Percentiles rank a stretch among this genome's conserved stretches.
These are phyloP conservation scores for Nectriaceae sp. DNA, from an alignment of 2,329 filamentous ascomycete species.

Conservation along the genomic window DNA sequence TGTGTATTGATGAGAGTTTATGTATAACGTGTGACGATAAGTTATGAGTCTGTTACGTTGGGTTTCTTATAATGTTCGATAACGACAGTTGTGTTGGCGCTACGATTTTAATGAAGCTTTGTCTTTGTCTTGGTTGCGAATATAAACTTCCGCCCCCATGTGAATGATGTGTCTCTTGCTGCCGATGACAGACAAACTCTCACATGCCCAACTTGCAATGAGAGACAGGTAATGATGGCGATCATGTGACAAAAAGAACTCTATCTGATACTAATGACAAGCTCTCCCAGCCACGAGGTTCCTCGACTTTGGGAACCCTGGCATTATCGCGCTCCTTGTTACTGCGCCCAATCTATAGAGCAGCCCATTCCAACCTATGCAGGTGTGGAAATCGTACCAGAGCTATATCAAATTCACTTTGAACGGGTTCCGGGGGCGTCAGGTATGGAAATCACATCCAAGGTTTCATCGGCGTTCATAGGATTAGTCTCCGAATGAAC, in stretches of 20 bases:
- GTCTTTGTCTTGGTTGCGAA: slow-evolving; percentile 1
- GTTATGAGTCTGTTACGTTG: slow-evolving; percentile 14
- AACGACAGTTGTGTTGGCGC: slow-evolving; percentile 15
- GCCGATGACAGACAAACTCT: not conserved
- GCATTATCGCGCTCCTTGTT: no score
- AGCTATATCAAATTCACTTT: no score
- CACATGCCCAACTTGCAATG: no score
- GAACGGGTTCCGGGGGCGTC: no score
- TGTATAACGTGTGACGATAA: slow-evolving; percentile 27
- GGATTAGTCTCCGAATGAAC: no score
- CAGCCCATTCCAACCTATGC: no score
- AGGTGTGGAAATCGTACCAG: no score
- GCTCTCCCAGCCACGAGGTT: not conserved
- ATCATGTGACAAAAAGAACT: not conserved
- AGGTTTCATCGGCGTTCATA: no score
- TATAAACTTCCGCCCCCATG: not conserved
- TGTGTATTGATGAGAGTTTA: slow-evolving; percentile 25
- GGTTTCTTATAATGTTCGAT: slow-evolving; percentile 8
- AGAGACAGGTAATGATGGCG: no score
- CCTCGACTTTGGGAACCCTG: no score
- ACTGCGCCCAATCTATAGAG: no score
- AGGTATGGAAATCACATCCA: no score
- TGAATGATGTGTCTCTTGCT: not conserved
- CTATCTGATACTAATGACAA: not conserved
- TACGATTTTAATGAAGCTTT: slow-evolving; percentile 15